Conservation (phyloP, 192 early-diverging fungal species). For the Phycomyces nitens region DNA sequence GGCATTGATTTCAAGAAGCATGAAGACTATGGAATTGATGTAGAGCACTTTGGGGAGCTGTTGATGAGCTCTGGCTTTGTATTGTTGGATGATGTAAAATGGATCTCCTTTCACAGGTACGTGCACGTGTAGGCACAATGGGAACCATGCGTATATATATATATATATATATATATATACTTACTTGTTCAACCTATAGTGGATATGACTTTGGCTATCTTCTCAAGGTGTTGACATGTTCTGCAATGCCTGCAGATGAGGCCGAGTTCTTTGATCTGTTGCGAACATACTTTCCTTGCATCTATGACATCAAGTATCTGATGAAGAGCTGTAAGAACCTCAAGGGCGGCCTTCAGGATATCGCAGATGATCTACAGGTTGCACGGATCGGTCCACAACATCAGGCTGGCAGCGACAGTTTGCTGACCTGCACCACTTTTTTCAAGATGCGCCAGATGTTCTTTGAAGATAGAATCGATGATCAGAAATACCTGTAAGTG, state of each 20-base stretch:
- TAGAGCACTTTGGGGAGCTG: conserved; percentile 94
- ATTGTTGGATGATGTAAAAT: conserved; percentile 89
- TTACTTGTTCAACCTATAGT: conserved; percentile 39
- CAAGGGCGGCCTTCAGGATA: conserved; percentile 96
- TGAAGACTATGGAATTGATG: conserved; percentile 94
- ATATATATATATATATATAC: neutral
- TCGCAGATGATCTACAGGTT: conserved; percentile 94
- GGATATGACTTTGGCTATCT: conserved; percentile 99
- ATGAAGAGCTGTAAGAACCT: conserved; percentile 96
- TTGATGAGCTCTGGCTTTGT: conserved; percentile 97
- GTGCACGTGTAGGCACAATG: neutral
- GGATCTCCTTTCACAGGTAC: conserved; percentile 97
- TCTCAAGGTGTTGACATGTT: conserved; percentile 91
- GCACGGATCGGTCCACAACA: conserved; percentile 94
- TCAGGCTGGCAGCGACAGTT: conserved; percentile 96
- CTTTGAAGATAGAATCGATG: conserved; percentile 95
- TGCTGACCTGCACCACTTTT: conserved; percentile 95
- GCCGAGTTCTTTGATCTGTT: conserved; percentile 91
- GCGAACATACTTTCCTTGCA: conserved; percentile 93
- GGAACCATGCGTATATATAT: neutral
- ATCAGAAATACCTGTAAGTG: conserved; percentile 80
- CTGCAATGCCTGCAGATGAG: conserved; percentile 88
- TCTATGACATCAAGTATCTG: conserved; percentile 98
- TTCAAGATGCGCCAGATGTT: conserved; percentile 97
- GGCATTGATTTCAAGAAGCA: conserved; percentile 98